Conservation (phyloP, 75 land plant species). For the Pinus albicaulis region DNA sequence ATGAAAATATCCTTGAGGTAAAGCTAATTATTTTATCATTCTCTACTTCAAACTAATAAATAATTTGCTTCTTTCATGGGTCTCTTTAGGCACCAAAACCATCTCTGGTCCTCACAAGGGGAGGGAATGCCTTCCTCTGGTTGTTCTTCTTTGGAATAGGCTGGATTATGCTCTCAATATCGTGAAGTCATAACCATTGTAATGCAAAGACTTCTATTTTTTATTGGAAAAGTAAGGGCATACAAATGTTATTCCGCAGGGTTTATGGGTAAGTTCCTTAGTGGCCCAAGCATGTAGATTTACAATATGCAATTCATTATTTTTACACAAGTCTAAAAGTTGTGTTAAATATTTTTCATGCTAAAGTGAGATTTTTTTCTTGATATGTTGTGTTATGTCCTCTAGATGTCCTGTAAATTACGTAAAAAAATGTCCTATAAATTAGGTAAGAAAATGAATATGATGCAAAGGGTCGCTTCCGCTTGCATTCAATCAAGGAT, state of each 20-base stretch:
- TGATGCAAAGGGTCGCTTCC: constrained; percentile 65
- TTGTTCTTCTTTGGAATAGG: constrained; percentile 71
- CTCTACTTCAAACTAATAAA: background rate
- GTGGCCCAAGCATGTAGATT: background rate
- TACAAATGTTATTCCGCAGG: constrained; percentile 91
- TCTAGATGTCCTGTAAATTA: constrained; percentile 59
- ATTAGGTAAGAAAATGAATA: too few relatives aligned
- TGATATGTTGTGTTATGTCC: background rate
- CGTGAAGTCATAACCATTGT: constrained; percentile 80
- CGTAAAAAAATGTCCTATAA: constrained; percentile 57
- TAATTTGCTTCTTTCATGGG: background rate
- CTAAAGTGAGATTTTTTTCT: background rate
- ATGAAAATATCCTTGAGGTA: background rate
- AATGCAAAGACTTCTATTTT: constrained; percentile 76
- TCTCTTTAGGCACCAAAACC: constrained; percentile 78
- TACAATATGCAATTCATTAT: too few relatives aligned
- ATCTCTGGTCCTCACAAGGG: constrained; percentile 89
- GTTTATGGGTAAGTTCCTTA: constrained; percentile 71
- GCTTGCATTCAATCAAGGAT: constrained; percentile 52
- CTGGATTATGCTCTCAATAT: constrained; percentile 85
- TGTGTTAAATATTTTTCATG: background rate
- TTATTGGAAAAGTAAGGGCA: constrained; percentile 84
- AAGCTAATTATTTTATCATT: background rate
- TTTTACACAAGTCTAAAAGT: background rate
- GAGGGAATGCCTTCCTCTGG: constrained; percentile 84